These are phyloP conservation scores for Mrakiaceae sp. DNA, from an alignment of 1,284 basidiomycete species.

Conservation along the genomic window DNA sequence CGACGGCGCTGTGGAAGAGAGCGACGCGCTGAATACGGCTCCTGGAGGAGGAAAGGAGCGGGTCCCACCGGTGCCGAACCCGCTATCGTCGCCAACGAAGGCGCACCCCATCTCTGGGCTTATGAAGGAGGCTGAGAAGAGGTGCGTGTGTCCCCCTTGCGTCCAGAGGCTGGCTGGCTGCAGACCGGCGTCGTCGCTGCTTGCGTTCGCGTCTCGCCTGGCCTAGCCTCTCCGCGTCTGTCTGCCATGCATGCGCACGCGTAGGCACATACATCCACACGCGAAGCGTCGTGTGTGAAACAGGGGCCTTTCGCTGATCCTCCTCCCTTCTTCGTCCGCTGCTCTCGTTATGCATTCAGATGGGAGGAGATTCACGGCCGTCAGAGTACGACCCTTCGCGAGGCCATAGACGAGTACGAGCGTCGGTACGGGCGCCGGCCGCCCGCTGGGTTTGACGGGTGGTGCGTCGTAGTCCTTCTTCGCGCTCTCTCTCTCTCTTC, in stretches of 20 bases:
- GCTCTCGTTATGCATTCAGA: neutral
- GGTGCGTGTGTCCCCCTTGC: neutral
- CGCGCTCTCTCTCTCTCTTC: neutral
- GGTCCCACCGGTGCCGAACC: too few species aligned
- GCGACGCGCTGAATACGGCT: too few species aligned
- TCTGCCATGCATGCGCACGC: too few species aligned
- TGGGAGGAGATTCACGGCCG: neutral
- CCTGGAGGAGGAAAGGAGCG: too few species aligned
- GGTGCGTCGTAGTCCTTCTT: conserved; percentile 19
- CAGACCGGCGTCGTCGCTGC: too few species aligned
- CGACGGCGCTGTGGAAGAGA: too few species aligned
- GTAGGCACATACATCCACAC: too few species aligned
- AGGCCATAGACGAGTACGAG: conserved; percentile 26
- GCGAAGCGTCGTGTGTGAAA: too few species aligned
- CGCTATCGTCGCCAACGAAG: too few species aligned
- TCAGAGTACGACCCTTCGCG: conserved; percentile 24
- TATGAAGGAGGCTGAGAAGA: neutral
- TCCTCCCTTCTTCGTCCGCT: neutral
- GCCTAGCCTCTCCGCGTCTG: too few species aligned
- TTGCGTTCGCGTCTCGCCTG: too few species aligned
- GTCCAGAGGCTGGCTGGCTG: too few species aligned
- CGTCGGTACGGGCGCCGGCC: conserved; percentile 23
- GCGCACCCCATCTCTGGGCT: conserved; percentile 2
- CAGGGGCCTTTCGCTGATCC: neutral
- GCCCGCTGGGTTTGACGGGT: conserved; percentile 28